Percentiles rank a stretch among this genome's conserved stretches.
These are phyloP conservation scores for Ophiostoma ips DNA, from an alignment of 2,329 filamentous ascomycete genomes.

Conservation along the genomic window DNA sequence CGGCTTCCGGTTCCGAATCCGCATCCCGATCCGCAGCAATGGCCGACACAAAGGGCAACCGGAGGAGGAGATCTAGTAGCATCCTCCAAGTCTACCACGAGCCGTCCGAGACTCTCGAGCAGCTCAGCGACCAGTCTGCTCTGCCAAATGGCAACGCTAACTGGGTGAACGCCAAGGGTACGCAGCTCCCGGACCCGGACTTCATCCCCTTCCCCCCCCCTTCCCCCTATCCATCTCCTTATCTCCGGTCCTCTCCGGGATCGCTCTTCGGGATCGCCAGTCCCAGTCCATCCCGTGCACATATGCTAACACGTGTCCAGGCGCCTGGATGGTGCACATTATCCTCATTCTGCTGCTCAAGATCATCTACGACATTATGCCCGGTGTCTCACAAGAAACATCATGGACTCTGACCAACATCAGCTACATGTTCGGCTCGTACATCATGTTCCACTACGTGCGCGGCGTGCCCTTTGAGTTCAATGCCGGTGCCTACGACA, in stretches of 20 bases:
- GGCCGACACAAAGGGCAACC: conserved; percentile 52
- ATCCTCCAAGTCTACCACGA: conserved; percentile 88
- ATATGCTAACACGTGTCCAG: conserved; percentile 30
- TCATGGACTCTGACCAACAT: conserved; percentile 99
- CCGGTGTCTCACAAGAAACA: conserved; percentile 90
- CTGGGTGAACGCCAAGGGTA: conserved; percentile 99
- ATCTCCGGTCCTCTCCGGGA: neutral
- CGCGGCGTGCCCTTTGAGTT: conserved; percentile 97
- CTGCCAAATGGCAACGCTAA: conserved; percentile 93
- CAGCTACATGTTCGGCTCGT: conserved; percentile 96
- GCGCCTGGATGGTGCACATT: conserved; percentile 95
- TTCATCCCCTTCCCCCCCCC: no score
- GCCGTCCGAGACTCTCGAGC: conserved; percentile 89
- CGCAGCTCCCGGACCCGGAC: neutral
- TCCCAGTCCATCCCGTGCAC: neutral
- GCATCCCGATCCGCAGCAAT: conserved; percentile 38
- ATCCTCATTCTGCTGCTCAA: conserved; percentile 85
- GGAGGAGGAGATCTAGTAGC: conserved; percentile 92
- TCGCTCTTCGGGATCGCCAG: neutral
- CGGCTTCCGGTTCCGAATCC: conserved; percentile 7
- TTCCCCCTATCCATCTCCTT: neutral
- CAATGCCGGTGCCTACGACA: conserved; percentile 96
- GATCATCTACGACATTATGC: conserved; percentile 93
- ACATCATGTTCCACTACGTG: conserved; percentile 99
- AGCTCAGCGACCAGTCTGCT: conserved; percentile 90